Conservation (phyloP, 176 grass and related monocot genomes). For the Avena atlantica region DNA sequence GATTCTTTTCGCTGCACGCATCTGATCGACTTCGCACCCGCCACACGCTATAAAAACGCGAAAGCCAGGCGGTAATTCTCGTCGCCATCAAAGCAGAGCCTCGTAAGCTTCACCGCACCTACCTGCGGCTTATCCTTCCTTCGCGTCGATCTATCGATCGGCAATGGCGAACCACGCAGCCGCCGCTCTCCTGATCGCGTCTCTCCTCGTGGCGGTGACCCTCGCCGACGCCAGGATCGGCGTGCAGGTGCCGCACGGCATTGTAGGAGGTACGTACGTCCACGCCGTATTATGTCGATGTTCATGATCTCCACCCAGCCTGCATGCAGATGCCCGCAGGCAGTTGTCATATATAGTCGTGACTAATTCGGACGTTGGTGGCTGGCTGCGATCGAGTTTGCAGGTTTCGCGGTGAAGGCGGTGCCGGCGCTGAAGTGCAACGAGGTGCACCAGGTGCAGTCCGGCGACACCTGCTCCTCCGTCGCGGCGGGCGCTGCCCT, state of each 20-base stretch:
- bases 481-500: slow-evolving; percentile 11
- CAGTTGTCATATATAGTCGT: no score
- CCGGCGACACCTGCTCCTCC: slow-evolving; percentile 38
- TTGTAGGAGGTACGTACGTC: background rate
- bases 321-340: no score
- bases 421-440: slow-evolving; percentile 36
- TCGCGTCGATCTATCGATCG: background rate
- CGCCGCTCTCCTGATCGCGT: slow-evolving; percentile 43
- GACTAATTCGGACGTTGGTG: no score
- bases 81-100: background rate
- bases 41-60: slow-evolving; percentile 1
- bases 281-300: no score
- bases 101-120: background rate
- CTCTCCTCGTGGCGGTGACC: slow-evolving; percentile 30
- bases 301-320: no score
- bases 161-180: slow-evolving; percentile 45
- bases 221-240: slow-evolving; percentile 11
- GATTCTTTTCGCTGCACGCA: background rate
- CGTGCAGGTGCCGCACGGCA: background rate
- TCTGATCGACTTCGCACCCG: background rate
- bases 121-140: background rate
- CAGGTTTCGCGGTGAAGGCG: slow-evolving; percentile 12
- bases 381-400: background rate
- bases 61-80: background rate
- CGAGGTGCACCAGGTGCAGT: slow-evolving; percentile 40